Conservation (phyloP, 2,329 filamentous ascomycete species). For the Fusarium sp. region DNA sequence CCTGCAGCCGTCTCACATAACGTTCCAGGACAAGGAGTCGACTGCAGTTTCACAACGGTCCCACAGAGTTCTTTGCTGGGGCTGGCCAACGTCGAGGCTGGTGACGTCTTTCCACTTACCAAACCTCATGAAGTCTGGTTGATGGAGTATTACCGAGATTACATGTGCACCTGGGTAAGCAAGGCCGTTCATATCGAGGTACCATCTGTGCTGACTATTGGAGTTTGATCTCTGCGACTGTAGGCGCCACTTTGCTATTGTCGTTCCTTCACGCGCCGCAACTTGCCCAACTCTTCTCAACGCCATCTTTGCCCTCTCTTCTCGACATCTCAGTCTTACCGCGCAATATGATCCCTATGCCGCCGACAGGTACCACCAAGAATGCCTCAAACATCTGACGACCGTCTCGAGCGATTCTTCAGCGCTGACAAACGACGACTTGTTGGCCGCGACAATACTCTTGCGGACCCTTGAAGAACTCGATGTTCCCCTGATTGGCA, state of each 20-base stretch:
- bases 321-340: constrained; percentile 61
- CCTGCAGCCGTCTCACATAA: not conserved
- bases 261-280: constrained; percentile 65
- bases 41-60: not conserved
- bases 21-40: not conserved
- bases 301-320: constrained; percentile 67
- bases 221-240: constrained; percentile 59
- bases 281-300: constrained; percentile 65
- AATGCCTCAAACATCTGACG: constrained; percentile 63
- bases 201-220: not conserved
- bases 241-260: constrained; percentile 61
- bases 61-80: constrained; percentile 10
- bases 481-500: constrained; percentile 53
- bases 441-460: constrained; percentile 68
- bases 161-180: constrained; percentile 46
- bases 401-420: constrained; percentile 57
- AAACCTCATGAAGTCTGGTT: constrained; percentile 38
- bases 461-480: constrained; percentile 69
- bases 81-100: constrained; percentile 15
- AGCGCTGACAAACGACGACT: constrained; percentile 60
- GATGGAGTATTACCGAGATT: constrained; percentile 46
- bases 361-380: constrained; percentile 64
- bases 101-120: constrained; percentile 33
- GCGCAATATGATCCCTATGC: constrained; percentile 61
- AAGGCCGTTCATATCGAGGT: not conserved